Base-by-base conservation (phyloP, 23 red algal genomes). In the Chondrus crispus region DNA sequence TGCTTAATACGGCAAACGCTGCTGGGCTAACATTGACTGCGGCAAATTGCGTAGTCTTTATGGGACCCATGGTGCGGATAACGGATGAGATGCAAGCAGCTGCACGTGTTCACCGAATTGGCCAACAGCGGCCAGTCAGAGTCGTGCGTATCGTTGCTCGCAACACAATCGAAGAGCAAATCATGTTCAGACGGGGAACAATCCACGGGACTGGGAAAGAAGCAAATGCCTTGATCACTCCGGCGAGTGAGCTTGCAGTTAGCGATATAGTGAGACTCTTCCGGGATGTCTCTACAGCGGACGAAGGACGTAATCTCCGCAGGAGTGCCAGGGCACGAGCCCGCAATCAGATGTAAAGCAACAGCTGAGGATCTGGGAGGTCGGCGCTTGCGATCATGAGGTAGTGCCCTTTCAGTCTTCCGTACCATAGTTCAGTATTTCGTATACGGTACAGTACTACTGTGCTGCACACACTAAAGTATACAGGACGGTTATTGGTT, bases 61-160 rank as follows among this genome's bases (percentile, higher is more conserved):
- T 90, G 73, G 87, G 80, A 62, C 78, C 87, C 2, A 35, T 90
- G 43, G 70, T 80, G 46, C 49, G 87, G 13, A 73, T 90, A 32
- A 69, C 87, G 18, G 87, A 90, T 66, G 87, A 90, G 51, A 80
- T 90, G 69, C 87, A 90, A 54, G 87, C 87, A 18, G 35, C 87
- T 6, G 71, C 87, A 24, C 87, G 87, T 40, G 87, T 90, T 30
- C 87, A 90, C 64, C 71, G 87, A 5, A 90, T 90, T 80, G 87
- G 87, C 3, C 87, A 90, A 44, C 78, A 50, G 12, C 69, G 72
- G 53, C 69, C 69, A 2, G 86, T 90, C 51, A 79, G 69, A 30
- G 80, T 90, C 26, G 87, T 90, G 43, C 87, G 87, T n/a, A 90
- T 90, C 38, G 72, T 90, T n/a, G 87, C 87, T 20, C 33, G 62